Evolutionary conservation across 495 filamentous ascomycete genomes (phyloP), one percentile per base, ranked within the genome.

Genomic region (Daldinia loculata): DNA sequence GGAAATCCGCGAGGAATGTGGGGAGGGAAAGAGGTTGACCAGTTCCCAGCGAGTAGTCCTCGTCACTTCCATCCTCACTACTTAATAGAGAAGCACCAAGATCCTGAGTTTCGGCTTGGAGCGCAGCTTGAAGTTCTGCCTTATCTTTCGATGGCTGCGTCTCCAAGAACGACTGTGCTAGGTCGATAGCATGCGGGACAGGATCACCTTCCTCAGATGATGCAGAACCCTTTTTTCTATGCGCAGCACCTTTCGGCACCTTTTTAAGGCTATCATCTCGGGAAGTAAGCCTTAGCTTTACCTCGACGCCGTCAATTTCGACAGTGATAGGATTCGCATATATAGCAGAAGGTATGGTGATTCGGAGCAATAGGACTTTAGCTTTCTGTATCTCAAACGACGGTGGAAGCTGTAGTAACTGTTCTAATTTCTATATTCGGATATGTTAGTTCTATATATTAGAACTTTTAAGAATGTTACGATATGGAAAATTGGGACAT

Each of bases 91-190:
- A 87, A 0, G 85, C 81, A 8, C 85, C 82, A n/a, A 90, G 73
- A 32, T 91, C 89, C 55, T 89, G 87, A 6, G 89, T 89, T 65
- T 92, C 85, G 5, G 86, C 84, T 26, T 88, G 83, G 17, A 98
- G 82, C 5, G 91, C 92, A 59, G 91, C 89, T 78, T 95, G 87
- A 30, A 98, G 81, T 77, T 93, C 87, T 36, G 86, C 86, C 70
- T 89, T 91, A 74, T 95, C 92, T 61, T 91, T 87, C 11, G 75
- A 75, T 45, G 93, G 91, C 70, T 98, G 92, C 1, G 92, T 87
- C 69, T 93, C 86, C 14, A 98, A 83, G 79, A 97, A 98, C 0
- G 92, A 96, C 77, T 93, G 85, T 4, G 95, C 95, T 32, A 98
- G 84, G 63, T 95, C 90, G 67, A 90, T 86, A n/a, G 93, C 88